Percentiles rank a stretch among this genome's conserved stretches.
These are phyloP conservation scores for Incumbomyces lentus DNA, from an alignment of 2,329 filamentous ascomycete genomes.

Conservation along the genomic window DNA sequence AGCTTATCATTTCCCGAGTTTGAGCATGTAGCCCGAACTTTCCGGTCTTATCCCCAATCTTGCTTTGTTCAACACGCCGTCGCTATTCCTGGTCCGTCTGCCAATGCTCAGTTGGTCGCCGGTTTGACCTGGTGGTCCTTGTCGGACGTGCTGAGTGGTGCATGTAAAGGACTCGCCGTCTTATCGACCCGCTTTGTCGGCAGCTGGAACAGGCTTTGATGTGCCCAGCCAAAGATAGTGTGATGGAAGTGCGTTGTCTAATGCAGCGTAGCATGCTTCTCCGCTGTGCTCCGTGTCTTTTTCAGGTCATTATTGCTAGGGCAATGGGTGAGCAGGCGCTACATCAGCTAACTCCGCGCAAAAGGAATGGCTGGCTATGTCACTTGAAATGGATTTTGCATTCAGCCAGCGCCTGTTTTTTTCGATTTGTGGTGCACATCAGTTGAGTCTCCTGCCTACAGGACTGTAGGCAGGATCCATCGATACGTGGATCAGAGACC, in stretches of 20 bases:
- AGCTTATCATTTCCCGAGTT: slow-evolving; percentile 6
- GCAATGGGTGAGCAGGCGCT: slow-evolving; percentile 2
- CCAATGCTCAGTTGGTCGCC: too few relatives aligned
- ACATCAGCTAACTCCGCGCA: background rate
- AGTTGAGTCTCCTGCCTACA: background rate
- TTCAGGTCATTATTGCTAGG: background rate
- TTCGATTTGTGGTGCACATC: slow-evolving; percentile 1
- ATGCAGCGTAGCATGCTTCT: background rate
- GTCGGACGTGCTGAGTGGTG: too few relatives aligned
- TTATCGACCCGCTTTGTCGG: too few relatives aligned
- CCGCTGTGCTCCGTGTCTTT: slow-evolving; percentile 1
- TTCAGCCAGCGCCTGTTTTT: slow-evolving; percentile 5
- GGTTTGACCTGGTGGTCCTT: too few relatives aligned
- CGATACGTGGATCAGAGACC: slow-evolving; percentile 1
- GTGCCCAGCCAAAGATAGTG: slow-evolving; percentile 4
- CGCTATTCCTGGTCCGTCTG: background rate
- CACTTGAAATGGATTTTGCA: slow-evolving; percentile 1
- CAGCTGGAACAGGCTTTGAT: too few relatives aligned
- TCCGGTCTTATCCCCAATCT: background rate
- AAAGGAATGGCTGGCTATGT: slow-evolving; percentile 1
- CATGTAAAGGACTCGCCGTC: too few relatives aligned
- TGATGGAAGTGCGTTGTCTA: slow-evolving; percentile 2
- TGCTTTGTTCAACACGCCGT: slow-evolving; percentile 1
- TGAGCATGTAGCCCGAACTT: slow-evolving; percentile 3
- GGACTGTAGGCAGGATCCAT: background rate